A percentile compares a stretch with the other conserved stretches of the same genome.
phyloP scores from a whole-genome alignment of 2,329 filamentous ascomycete species.

The Paracoccidioides brasiliensis region DNA sequence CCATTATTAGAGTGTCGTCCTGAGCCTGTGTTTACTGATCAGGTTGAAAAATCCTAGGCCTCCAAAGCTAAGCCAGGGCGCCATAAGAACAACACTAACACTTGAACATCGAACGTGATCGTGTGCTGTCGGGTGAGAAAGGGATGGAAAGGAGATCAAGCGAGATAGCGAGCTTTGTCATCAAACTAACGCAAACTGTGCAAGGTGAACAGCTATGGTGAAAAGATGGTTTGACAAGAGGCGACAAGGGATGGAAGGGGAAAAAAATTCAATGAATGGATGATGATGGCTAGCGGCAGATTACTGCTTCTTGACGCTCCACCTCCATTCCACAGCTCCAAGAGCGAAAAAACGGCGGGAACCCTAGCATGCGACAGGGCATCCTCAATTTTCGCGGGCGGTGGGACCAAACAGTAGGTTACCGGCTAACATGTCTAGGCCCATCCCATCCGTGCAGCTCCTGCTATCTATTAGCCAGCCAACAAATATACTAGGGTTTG shows the following conservation, averaged over 20 bases:
- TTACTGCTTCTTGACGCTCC: not conserved
- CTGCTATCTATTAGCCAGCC: not conserved
- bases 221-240: not conserved
- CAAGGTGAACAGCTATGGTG: not conserved
- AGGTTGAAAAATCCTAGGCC: not conserved
- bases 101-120: not conserved
- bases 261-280: not conserved
- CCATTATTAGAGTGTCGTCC: slow-evolving; percentile 13
- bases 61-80: not conserved
- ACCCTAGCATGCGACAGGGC: slow-evolving; percentile 4
- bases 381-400: slow-evolving; percentile 3
- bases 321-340: not conserved
- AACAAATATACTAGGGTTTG: not conserved
- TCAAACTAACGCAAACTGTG: not conserved
- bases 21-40: not conserved
- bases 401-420: slow-evolving; percentile 2
- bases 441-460: not conserved
- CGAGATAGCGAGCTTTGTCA: not conserved
- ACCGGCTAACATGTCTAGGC: slow-evolving; percentile 3
- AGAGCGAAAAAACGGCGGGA: not conserved
- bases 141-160: not conserved
- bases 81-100: not conserved
- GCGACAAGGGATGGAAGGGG: not conserved
- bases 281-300: slow-evolving; percentile 3
- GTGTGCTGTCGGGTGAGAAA: not conserved